These are phyloP conservation scores for Psilocybe mexicana DNA, from an alignment of 1,284 basidiomycete species.

Conservation along the genomic window DNA sequence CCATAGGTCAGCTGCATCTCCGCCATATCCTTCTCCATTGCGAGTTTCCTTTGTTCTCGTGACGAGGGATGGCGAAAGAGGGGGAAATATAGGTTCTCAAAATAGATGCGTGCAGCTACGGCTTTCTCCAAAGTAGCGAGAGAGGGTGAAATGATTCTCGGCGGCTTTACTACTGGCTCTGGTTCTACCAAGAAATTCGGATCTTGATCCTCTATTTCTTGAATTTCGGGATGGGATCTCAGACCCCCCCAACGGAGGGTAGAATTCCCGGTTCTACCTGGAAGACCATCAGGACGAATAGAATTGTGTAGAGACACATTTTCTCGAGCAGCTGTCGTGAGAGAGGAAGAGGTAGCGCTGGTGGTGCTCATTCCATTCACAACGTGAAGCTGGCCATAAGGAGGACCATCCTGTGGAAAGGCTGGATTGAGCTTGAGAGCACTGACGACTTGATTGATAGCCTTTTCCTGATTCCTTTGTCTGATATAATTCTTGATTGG, in stretches of 20 bases:
- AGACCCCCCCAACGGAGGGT: conserved; percentile 62
- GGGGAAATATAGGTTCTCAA: conserved; percentile 96
- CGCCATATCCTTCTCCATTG: conserved; percentile 87
- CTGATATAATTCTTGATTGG: conserved; percentile 87
- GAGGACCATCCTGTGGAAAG: conserved; percentile 39
- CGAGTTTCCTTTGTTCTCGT: conserved; percentile 80
- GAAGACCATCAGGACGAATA: conserved; percentile 50
- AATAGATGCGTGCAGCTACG: conserved; percentile 90
- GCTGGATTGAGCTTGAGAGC: conserved; percentile 60
- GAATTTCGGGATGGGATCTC: conserved; percentile 59
- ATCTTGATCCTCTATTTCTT: conserved; percentile 56
- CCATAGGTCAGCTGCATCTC: conserved; percentile 69
- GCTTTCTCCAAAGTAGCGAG: conserved; percentile 92
- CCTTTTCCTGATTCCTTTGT: conserved; percentile 73
- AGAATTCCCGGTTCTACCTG: conserved; percentile 60
- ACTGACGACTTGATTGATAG: conserved; percentile 80
- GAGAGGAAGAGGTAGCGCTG: conserved; percentile 56
- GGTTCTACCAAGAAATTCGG: conserved; percentile 21
- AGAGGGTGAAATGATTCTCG: conserved; percentile 74
- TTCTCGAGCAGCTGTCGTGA: conserved; percentile 71
- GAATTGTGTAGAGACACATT: conserved; percentile 51
- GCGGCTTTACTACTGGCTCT: conserved; percentile 35
- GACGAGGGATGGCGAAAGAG: conserved; percentile 82
- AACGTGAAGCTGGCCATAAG: conserved; percentile 66
- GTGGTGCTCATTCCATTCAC: conserved; percentile 74